phyloP scores from a whole-genome alignment of 164 flowering plant genomes.

The Nymphaea thermarum region DNA sequence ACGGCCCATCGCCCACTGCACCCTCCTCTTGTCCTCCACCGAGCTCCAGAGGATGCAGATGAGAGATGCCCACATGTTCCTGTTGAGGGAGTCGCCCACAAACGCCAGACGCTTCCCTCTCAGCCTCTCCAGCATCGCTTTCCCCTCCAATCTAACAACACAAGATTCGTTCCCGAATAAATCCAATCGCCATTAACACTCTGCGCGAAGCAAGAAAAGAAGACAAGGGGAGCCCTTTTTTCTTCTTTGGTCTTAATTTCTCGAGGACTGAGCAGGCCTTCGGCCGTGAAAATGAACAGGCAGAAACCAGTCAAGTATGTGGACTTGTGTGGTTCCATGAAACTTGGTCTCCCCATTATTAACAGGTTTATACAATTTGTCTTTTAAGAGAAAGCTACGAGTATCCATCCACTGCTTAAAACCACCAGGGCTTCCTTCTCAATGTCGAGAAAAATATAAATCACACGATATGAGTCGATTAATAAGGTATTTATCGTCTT shows the following conservation, averaged over 20 bases:
- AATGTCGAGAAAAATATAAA: no score
- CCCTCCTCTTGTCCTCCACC: slow-evolving; percentile 53
- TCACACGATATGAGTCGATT: no score
- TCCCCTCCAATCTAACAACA: slow-evolving; percentile 63
- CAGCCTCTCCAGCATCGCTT: slow-evolving; percentile 75
- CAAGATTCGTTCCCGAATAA: background rate
- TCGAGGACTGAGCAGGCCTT: no score
- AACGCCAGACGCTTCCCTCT: slow-evolving; percentile 82
- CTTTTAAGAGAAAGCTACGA: no score
- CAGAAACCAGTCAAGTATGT: no score
- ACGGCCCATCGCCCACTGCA: slow-evolving; percentile 54
- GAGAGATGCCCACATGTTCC: slow-evolving; percentile 91
- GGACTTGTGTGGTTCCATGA: no score
- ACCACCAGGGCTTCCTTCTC: no score
- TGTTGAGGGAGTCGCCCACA: slow-evolving; percentile 95
- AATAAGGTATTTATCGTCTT: no score
- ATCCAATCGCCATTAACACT: background rate
- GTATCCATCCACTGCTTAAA: no score
- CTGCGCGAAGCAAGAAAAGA: background rate
- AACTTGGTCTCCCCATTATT: no score
- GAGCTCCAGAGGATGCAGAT: slow-evolving; percentile 79
- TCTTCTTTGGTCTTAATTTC: background rate
- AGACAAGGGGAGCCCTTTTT: background rate
- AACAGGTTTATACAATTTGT: no score
- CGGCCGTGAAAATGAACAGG: no score